These are phyloP conservation scores for Pisolithus tinctorius DNA, from an alignment of 768 basidiomycete species.

Conservation along the genomic window DNA sequence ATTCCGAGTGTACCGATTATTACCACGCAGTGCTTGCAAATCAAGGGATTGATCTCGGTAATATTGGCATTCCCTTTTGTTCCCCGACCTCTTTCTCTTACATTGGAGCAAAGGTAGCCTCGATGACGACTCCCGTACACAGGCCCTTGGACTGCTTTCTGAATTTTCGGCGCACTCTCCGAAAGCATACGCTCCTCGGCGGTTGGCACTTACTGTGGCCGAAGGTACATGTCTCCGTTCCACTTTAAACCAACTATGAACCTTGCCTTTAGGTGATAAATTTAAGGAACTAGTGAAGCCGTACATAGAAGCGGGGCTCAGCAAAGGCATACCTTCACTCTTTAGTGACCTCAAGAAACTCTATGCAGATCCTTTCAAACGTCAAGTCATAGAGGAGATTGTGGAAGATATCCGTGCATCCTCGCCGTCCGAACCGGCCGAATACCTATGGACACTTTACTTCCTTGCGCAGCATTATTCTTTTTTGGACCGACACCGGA, in stretches of 20 bases:
- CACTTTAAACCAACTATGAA: neutral
- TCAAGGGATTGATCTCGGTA: conserved; percentile 63
- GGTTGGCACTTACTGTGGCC: conserved; percentile 67
- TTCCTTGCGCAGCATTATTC: conserved; percentile 90
- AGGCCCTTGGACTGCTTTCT: conserved; percentile 51
- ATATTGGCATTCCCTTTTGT: conserved; percentile 11
- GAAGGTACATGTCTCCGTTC: conserved; percentile 30
- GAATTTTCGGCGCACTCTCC: conserved; percentile 60
- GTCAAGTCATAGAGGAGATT: conserved; percentile 59
- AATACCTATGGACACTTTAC: conserved; percentile 92
- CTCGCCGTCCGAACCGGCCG: conserved; percentile 50
- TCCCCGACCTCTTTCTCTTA: neutral
- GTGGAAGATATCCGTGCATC: conserved; percentile 44
- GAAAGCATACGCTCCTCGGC: conserved; percentile 60
- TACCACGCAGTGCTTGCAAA: conserved; percentile 67
- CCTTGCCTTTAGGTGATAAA: conserved; percentile 40
- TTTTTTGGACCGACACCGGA: conserved; percentile 39
- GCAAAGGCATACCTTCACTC: conserved; percentile 86
- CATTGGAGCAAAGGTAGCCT: conserved; percentile 28
- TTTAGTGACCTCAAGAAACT: conserved; percentile 89
- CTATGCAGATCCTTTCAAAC: conserved; percentile 62
- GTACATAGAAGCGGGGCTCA: conserved; percentile 66
- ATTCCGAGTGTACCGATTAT: conserved; percentile 77
- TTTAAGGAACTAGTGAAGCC: conserved; percentile 59
- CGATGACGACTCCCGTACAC: conserved; percentile 42